These are phyloP conservation scores for Salix exigua DNA, from an alignment of 345 rosid genomes.

Conservation along the genomic window DNA sequence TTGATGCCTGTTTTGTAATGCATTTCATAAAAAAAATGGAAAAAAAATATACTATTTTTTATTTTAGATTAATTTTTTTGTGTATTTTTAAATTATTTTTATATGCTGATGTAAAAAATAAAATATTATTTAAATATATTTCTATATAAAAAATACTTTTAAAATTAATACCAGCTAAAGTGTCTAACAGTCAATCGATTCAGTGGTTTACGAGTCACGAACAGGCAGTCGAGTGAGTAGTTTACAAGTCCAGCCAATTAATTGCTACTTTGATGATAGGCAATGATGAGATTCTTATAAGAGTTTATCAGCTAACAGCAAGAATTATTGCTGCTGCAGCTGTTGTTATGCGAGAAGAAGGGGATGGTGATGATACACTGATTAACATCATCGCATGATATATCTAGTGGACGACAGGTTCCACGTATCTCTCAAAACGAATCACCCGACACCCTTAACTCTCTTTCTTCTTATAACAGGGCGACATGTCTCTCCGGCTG, in stretches of 20 bases:
- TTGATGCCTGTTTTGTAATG: no score
- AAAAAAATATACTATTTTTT: no score
- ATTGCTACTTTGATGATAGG: not conserved
- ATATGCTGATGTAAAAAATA: no score
- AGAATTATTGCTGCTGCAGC: not conserved
- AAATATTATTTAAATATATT: no score
- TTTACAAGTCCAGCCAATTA: not conserved
- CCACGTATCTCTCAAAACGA: slow-evolving; percentile 28
- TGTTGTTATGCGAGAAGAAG: not conserved
- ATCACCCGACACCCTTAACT: slow-evolving; percentile 7
- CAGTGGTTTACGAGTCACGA: no score
- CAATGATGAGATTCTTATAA: not conserved
- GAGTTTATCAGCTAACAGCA: not conserved
- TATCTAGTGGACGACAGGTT: slow-evolving; percentile 21
- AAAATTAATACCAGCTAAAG: no score
- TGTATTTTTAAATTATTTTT: no score
- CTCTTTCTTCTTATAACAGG: slow-evolving; percentile 9
- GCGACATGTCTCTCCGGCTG: slow-evolving; percentile 17
- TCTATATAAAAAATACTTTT: no score
- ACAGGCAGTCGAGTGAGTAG: not conserved
- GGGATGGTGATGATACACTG: slow-evolving; percentile 1
- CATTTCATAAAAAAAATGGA: no score
- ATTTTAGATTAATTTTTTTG: no score
- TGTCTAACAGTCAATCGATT: no score
- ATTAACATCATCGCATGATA: not conserved